Percentiles rank a stretch among this genome's conserved stretches.
phyloP scores from a whole-genome alignment of 2,329 filamentous ascomycete species.

The Neopestalotiopsis sp. region DNA sequence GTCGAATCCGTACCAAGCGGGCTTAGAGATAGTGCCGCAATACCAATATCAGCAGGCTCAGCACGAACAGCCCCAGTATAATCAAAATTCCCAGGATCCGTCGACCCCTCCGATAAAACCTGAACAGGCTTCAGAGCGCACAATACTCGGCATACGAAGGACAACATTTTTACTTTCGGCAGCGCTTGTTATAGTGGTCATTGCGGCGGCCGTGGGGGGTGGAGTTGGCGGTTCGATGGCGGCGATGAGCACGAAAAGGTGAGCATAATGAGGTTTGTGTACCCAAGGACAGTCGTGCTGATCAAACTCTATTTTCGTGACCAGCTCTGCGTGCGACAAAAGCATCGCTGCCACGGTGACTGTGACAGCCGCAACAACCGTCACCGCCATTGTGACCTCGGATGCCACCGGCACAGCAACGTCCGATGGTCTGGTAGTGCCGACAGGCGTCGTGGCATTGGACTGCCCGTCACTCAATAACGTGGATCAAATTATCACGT shows the following conservation, averaged over 20 bases:
- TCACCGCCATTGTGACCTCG: background rate
- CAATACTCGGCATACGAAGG: background rate
- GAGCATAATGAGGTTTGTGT: background rate
- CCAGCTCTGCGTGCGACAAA: background rate
- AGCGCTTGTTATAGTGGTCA: background rate
- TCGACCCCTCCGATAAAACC: too few relatives aligned
- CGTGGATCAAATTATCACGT: slow-evolving; percentile 19
- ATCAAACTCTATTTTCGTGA: background rate
- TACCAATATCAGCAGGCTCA: too few relatives aligned
- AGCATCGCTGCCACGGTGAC: background rate
- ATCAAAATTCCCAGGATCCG: too few relatives aligned
- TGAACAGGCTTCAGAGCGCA: background rate
- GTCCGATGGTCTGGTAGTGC: slow-evolving; percentile 19
- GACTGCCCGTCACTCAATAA: slow-evolving; percentile 25
- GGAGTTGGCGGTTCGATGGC: background rate
- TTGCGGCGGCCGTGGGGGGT: background rate
- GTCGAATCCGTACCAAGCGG: too few relatives aligned
- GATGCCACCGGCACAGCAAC: slow-evolving; percentile 13
- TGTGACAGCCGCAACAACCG: slow-evolving; percentile 16
- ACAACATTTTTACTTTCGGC: background rate
- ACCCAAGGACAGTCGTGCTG: background rate
- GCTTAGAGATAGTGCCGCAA: too few relatives aligned
- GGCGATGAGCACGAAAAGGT: background rate
- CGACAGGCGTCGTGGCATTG: slow-evolving; percentile 24
- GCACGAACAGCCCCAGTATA: too few relatives aligned